phyloP scores from a whole-genome alignment of 2,329 filamentous ascomycete genomes.

The Karstenula rhodostoma region DNA sequence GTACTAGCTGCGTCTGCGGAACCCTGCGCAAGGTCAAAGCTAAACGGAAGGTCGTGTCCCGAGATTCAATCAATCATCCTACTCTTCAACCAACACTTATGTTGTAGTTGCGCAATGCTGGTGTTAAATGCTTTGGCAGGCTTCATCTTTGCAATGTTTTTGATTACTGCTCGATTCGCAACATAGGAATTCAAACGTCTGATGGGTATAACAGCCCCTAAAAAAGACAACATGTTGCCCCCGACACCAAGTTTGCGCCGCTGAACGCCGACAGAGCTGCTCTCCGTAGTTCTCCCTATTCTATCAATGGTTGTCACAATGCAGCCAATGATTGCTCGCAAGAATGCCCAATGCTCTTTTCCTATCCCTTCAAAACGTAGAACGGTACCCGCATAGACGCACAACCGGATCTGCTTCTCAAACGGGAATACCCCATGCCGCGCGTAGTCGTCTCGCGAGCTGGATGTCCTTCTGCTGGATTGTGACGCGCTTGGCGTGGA shows the following conservation, averaged over 20 bases:
- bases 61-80: too few species aligned
- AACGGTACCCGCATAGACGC: neutral
- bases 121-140: neutral
- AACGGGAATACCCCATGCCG: conserved; percentile 62
- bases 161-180: neutral
- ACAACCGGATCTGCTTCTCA: conserved; percentile 16
- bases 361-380: neutral
- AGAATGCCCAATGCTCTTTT: neutral
- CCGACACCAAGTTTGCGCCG: conserved; percentile 3
- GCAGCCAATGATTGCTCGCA: neutral
- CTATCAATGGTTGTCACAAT: neutral
- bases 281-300: neutral
- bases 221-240: neutral
- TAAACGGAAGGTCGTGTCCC: too few species aligned
- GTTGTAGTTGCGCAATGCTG: too few species aligned
- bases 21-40: too few species aligned
- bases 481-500: conserved; percentile 99
- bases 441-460: conserved; percentile 91
- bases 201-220: conserved; percentile 6
- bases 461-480: conserved; percentile 99
- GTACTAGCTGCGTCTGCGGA: too few species aligned
- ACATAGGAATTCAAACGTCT: neutral
- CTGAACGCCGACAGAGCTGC: conserved; percentile 1
- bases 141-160: neutral
- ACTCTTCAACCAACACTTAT: too few species aligned